A percentile compares a stretch with the other conserved stretches of the same genome.
Evolutionary conservation across 2,329 filamentous ascomycete genomes (phyloP).

Genomic region (Claviceps humidiphila): DNA sequence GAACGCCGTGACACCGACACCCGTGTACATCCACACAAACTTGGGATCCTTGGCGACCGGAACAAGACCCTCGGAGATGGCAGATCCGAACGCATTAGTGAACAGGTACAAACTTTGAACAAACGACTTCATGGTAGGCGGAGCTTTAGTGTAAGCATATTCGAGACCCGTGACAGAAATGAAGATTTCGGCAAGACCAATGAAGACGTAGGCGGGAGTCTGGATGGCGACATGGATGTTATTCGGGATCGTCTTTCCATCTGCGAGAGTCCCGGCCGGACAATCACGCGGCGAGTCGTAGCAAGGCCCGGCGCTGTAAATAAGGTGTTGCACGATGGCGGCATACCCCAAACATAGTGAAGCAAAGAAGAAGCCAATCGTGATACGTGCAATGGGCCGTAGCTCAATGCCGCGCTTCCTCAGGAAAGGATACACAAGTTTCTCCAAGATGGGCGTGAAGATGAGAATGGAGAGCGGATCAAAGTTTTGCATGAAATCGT

Average conservation of each 20-base stretch:
- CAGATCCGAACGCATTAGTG: conserved; percentile 44
- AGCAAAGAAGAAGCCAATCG: conserved; percentile 45
- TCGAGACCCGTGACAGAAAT: conserved; percentile 56
- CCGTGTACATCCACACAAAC: conserved; percentile 53
- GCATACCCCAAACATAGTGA: conserved; percentile 44
- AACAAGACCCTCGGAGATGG: conserved; percentile 47
- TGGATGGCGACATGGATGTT: conserved; percentile 42
- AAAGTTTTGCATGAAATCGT: conserved; percentile 57
- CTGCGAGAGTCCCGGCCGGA: conserved; percentile 15
- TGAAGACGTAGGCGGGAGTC: conserved; percentile 41
- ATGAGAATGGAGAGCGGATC: conserved; percentile 54
- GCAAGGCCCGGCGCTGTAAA: conserved; percentile 41
- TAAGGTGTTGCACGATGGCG: conserved; percentile 44
- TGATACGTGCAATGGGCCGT: conserved; percentile 52
- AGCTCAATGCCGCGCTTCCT: conserved; percentile 44
- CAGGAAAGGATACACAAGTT: conserved; percentile 46
- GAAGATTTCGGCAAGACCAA: conserved; percentile 47
- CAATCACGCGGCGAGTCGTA: conserved; percentile 31
- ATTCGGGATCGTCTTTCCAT: conserved; percentile 21
- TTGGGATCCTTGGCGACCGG: conserved; percentile 49
- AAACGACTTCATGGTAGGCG: conserved; percentile 53
- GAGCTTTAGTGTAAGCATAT: conserved; percentile 63
- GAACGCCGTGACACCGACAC: conserved; percentile 36
- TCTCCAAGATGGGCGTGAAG: conserved; percentile 52
- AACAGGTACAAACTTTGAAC: conserved; percentile 46